Evolutionary conservation across 768 basidiomycete genomes (phyloP).

Genomic region (Leucosporidium creatinivorum): DNA sequence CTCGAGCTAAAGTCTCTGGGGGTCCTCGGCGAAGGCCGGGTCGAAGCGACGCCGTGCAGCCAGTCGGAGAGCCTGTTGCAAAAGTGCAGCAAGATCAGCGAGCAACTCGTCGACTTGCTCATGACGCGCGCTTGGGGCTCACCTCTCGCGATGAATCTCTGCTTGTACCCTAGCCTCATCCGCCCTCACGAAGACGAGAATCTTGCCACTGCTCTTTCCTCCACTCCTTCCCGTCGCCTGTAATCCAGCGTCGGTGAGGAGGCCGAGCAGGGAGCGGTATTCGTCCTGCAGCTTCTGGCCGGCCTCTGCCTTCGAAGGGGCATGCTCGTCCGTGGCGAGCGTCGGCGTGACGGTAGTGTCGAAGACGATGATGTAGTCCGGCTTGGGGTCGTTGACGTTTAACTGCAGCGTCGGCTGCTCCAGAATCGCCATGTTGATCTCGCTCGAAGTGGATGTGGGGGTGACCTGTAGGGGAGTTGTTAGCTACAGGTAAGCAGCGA

Average conservation of each 20-base stretch:
- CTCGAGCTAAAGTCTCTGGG: conserved; percentile 47
- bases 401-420: too few species aligned
- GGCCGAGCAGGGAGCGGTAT: conserved; percentile 58
- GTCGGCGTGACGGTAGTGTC: not conserved
- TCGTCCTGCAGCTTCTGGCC: conserved; percentile 61
- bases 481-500: too few species aligned
- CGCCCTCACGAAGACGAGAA: conserved; percentile 69
- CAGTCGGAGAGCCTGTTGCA: conserved; percentile 58
- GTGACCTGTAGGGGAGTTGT: too few species aligned
- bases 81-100: not conserved
- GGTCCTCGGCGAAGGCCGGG: conserved; percentile 47
- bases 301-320: conserved; percentile 44
- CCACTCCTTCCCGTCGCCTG: conserved; percentile 68
- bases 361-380: conserved; percentile 29
- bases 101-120: not conserved
- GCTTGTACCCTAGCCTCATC: conserved; percentile 55
- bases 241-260: conserved; percentile 58
- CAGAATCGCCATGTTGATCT: too few species aligned
- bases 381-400: not conserved
- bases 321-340: not conserved
- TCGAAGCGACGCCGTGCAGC: conserved; percentile 54
- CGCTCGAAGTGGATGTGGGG: too few species aligned
- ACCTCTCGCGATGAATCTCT: conserved; percentile 43
- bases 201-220: conserved; percentile 55
- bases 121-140: not conserved